Evolutionary conservation across 176 grass and related monocot genomes (phyloP), one percentile per base, ranked within the genome.

Genomic region (Areca catechu): DNA sequence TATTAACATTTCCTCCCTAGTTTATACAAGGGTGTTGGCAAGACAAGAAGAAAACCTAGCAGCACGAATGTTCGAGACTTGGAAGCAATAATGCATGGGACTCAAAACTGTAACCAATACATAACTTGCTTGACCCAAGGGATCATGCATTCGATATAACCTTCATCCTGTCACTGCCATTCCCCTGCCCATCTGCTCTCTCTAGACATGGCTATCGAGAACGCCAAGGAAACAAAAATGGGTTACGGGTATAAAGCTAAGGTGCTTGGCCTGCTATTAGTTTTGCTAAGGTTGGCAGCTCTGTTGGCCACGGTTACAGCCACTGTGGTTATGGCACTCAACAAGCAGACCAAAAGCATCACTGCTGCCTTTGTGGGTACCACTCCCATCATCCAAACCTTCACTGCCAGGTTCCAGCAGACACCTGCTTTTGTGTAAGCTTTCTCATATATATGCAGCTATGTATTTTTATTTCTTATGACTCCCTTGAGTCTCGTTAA

Each of bases 351-450:
- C 16, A 92, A 77, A 70, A 83, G 81, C 0, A 19, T 65, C 0
- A 76, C 79, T 7, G 88, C 92, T 3, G 93, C 93, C 4, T 56
- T 89, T 21, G 70, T 98, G 16, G 93, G 93, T 37, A 89, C 88
- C 15, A 68, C 29, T 51, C 79, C 66, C 23, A 64, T 98, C 58
- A 72, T 7, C 19, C 78, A 98, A 48, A 80, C 84, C 22, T 89
- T 98, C 76, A 85, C 72, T 19, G 73, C 70, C 1, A 58, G 75
- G 74, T 98, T 85, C 84, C 80, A 63, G 16, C 73, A 98, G 51
- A 80, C 76, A 4, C 88, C 81, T 50, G 81, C 81, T 15, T 89
- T 98, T 25, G 84, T 98, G 88, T 98, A 69, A 63, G 71, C 1
- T 16, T 7, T 37, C 34, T 9, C 34, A 37, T 37, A 12, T 37